Base-by-base conservation (phyloP, 306 rosid species). In the Quillaja saponaria region DNA sequence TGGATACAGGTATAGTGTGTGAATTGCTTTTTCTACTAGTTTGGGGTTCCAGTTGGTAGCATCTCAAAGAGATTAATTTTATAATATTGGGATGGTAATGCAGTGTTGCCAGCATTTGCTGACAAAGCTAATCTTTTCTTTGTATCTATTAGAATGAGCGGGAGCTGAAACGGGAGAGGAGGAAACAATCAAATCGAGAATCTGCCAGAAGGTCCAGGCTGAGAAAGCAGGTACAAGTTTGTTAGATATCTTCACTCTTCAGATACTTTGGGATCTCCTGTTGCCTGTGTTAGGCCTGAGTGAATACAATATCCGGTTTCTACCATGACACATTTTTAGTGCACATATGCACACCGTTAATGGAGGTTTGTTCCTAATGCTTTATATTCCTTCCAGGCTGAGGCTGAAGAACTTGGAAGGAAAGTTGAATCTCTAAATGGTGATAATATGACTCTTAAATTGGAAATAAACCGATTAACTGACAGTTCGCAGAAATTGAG, bases 141-240 rank as follows among this genome's bases (percentile, higher is more conserved):
- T 72, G 61, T 78, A 65, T 65, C 68, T 59, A 16, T 6, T 75
- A 92, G 99, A 85, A 80, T 76, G 96, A 92, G 6, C 79, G 92
- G 20, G 99, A 92, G 75, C 72, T 81, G 28, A 92, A 92, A 79
- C 86, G 95, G 10, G 99, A 92, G 78, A 85, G 81, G 82, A 83
- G 99, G 78, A 92, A 92, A 80, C 99, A 92, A 73, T 92, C 99
- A 1, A 92, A 92, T 66, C 84, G 99, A 39, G 99, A 92, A 76
- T 92, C 99, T 51, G 99, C 99, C 63, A 82, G 99, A 82, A 81
- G 99, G 69, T 92, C 99, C 19, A 89, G 99, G 78, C 71, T 92
- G 74, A 86, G 99, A 84, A 92, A 89, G 82, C 99, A 92, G 99
- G 99, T 92, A 78, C 1, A 38, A 47, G 10, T 7, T 8, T 74